Percentiles rank a stretch among this genome's conserved stretches.
Conservation (phyloP, 805 yeast species). For the Martiniozyma abietophila region DNA sequence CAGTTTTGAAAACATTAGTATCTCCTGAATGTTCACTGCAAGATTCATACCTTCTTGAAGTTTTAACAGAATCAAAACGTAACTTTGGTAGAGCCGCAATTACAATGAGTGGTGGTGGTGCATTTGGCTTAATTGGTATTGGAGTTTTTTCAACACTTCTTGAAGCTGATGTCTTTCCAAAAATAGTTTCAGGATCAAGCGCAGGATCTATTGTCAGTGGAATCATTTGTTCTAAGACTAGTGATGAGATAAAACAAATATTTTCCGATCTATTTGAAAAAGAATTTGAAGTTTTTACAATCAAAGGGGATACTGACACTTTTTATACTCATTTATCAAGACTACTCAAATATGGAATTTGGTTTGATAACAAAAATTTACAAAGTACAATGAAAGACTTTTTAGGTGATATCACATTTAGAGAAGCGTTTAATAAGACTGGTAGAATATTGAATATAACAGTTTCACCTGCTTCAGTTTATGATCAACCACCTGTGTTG, state of each 20-base stretch:
- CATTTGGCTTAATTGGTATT: constrained; percentile 85
- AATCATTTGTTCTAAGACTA: constrained; percentile 70
- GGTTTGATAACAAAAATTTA: constrained; percentile 72
- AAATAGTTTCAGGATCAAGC: constrained; percentile 86
- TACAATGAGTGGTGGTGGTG: constrained; percentile 93
- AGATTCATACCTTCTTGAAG: constrained; percentile 62
- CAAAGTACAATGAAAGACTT: constrained; percentile 66
- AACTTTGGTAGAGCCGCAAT: constrained; percentile 92
- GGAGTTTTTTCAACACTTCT: constrained; percentile 80
- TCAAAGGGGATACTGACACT: constrained; percentile 42
- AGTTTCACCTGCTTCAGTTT: constrained; percentile 83
- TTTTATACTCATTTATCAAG: constrained; percentile 43
- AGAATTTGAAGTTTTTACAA: constrained; percentile 42
- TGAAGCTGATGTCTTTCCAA: constrained; percentile 69
- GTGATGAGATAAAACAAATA: constrained; percentile 54
- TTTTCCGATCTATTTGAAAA: constrained; percentile 53
- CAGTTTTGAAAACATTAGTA: constrained; percentile 32
- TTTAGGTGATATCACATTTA: constrained; percentile 83
- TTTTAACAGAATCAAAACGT: constrained; percentile 78
- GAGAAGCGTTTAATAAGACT: constrained; percentile 90
- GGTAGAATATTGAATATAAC: constrained; percentile 91
- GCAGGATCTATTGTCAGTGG: constrained; percentile 96
- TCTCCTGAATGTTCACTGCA: constrained; percentile 38
- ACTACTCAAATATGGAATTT: constrained; percentile 77
- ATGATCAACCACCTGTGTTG: constrained; percentile 82